Conservation (phyloP, 1,284 basidiomycete species). For the Phylloporus sp. region DNA sequence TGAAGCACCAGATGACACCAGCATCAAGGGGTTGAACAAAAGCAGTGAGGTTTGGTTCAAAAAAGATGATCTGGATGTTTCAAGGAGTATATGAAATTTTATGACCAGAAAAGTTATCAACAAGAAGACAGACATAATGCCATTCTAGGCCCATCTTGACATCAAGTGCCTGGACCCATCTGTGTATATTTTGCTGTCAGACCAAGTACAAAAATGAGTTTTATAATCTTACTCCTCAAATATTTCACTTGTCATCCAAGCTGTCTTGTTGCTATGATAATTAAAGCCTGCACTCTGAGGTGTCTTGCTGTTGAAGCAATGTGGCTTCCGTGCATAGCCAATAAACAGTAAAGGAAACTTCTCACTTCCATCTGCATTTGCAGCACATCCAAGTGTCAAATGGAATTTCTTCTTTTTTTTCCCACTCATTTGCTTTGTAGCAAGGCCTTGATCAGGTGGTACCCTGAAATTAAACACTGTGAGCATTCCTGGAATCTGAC, state of each 20-base stretch:
- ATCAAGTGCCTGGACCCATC: constrained; percentile 29
- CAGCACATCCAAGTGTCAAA: constrained; percentile 29
- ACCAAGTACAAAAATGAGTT: neutral
- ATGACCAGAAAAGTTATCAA: constrained; percentile 4
- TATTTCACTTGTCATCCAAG: constrained; percentile 27
- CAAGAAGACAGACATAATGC: constrained; percentile 29
- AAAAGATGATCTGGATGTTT: neutral
- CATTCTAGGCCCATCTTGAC: constrained; percentile 20
- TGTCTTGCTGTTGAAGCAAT: neutral
- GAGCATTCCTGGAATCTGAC: neutral
- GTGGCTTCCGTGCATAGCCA: constrained; percentile 32
- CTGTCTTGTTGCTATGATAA: constrained; percentile 37
- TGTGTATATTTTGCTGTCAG: constrained; percentile 5
- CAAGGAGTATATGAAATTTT: neutral
- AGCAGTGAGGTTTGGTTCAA: constrained; percentile 2
- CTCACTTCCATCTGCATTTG: constrained; percentile 36
- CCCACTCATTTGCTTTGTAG: constrained; percentile 30
- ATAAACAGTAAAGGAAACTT: constrained; percentile 33
- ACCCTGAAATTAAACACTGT: constrained; percentile 8
- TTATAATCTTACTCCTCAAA: constrained; percentile 12
- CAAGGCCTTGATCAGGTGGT: constrained; percentile 31
- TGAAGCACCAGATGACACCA: neutral
- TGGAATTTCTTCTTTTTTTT: constrained; percentile 31
- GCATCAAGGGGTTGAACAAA: constrained; percentile 5
- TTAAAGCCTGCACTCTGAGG: constrained; percentile 26